These are phyloP conservation scores for Fusarium metavorans DNA, from an alignment of 2,329 filamentous ascomycete genomes.

Conservation along the genomic window DNA sequence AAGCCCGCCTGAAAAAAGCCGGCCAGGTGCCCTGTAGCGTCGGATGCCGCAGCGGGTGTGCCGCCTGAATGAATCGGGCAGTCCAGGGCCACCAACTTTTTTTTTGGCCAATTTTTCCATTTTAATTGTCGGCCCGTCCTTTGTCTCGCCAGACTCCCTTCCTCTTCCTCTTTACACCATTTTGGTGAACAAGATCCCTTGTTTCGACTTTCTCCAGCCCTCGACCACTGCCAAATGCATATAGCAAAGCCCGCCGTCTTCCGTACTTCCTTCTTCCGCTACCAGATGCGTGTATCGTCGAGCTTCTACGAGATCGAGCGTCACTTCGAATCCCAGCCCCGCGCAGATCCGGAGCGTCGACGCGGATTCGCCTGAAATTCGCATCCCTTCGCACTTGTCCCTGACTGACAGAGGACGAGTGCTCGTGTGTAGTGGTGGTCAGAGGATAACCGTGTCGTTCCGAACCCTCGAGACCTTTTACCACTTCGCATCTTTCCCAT, in stretches of 20 bases:
- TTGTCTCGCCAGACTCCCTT: slow-evolving; percentile 14
- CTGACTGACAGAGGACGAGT: slow-evolving; percentile 24
- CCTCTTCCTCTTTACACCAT: slow-evolving; percentile 42
- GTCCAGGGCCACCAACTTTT: slow-evolving; percentile 32
- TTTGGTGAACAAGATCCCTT: slow-evolving; percentile 42
- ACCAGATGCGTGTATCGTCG: slow-evolving; percentile 67
- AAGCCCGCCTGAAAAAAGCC: slow-evolving; percentile 32
- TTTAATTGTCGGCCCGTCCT: slow-evolving; percentile 38
- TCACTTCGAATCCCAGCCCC: slow-evolving; percentile 63
- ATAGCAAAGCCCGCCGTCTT: slow-evolving; percentile 60
- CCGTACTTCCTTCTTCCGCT: slow-evolving; percentile 62
- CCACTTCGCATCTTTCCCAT: slow-evolving; percentile 33
- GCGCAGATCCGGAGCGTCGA: slow-evolving; percentile 70
- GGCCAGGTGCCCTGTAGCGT: slow-evolving; percentile 18
- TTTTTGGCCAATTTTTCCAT: slow-evolving; percentile 16
- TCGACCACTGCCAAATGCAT: slow-evolving; percentile 64
- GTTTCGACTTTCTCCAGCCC: slow-evolving; percentile 26
- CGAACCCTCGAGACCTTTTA: slow-evolving; percentile 3
- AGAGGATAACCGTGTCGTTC: slow-evolving; percentile 34
- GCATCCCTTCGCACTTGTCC: slow-evolving; percentile 36
- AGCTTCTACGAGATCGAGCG: slow-evolving; percentile 62
- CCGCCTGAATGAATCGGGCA: neutral
- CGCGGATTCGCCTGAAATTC: slow-evolving; percentile 62
- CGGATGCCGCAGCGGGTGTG: slow-evolving; percentile 24
- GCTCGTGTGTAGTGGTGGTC: slow-evolving; percentile 33